These are phyloP conservation scores for Entamoeba invadens DNA, from an alignment of 208 protist species.

Conservation along the genomic window DNA sequence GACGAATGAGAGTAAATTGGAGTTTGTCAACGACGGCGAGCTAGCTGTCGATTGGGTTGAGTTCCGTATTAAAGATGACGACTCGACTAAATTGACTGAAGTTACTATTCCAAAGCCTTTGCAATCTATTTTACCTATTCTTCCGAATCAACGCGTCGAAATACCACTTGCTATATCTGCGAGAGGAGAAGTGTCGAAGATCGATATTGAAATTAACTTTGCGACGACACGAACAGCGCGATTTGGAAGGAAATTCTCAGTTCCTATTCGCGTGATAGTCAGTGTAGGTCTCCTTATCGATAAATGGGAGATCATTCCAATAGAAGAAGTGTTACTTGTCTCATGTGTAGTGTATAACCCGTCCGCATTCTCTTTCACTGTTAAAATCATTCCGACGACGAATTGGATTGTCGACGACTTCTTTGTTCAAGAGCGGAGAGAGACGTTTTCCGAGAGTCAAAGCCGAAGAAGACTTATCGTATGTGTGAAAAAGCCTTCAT, in stretches of 20 bases:
- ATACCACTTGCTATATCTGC: not conserved
- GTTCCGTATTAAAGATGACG: not conserved
- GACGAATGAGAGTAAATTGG: not conserved
- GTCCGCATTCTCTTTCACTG: not conserved
- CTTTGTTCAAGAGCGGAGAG: not conserved
- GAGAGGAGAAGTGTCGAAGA: not conserved
- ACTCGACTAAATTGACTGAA: not conserved
- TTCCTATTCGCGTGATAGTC: not conserved
- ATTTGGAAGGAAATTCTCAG: not conserved
- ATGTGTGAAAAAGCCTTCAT: not conserved
- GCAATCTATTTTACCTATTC: not conserved
- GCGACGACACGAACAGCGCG: not conserved
- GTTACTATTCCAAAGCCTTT: not conserved
- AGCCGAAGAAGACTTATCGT: not conserved
- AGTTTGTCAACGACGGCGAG: not conserved
- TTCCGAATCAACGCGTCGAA: not conserved
- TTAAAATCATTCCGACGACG: not conserved
- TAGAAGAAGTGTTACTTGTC: not conserved
- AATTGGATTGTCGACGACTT: not conserved
- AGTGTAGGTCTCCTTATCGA: not conserved
- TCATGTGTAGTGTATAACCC: not conserved
- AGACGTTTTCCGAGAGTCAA: not conserved
- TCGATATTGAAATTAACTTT: not conserved
- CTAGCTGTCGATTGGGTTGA: not conserved
- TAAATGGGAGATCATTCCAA: constrained; percentile 1